These are phyloP conservation scores for Juglanconis juglandina DNA, from an alignment of 2,329 filamentous ascomycete species.

Conservation along the genomic window DNA sequence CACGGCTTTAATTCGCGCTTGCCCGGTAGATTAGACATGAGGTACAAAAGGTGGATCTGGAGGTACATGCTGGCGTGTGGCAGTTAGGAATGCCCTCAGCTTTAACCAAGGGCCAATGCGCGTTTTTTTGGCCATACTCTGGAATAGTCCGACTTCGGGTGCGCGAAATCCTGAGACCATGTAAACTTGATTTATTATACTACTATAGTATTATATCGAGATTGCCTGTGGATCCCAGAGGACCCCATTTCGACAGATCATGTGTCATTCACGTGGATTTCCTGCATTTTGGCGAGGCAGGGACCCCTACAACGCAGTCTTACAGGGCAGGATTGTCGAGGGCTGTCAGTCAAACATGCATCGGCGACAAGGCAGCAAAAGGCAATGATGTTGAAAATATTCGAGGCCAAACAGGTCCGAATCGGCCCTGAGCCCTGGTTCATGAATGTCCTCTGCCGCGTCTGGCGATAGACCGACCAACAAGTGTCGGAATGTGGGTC, in stretches of 20 bases:
- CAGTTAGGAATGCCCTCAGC: too few species aligned
- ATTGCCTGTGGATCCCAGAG: not conserved
- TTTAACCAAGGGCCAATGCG: too few species aligned
- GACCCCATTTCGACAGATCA: not conserved
- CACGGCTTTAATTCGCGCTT: not conserved
- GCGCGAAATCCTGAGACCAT: not conserved
- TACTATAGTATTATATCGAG: not conserved
- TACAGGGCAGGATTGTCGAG: not conserved
- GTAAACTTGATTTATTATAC: not conserved
- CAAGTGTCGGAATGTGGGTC: too few species aligned
- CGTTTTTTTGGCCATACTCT: too few species aligned
- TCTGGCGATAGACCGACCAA: too few species aligned
- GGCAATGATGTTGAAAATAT: too few species aligned
- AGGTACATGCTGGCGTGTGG: too few species aligned
- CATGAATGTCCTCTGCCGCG: too few species aligned
- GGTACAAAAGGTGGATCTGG: too few species aligned
- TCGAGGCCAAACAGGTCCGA: too few species aligned
- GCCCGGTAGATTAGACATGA: too few species aligned
- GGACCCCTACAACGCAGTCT: not conserved
- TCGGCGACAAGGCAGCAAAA: not conserved
- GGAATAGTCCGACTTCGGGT: not conserved
- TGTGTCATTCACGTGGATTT: not conserved
- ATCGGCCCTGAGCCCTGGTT: too few species aligned
- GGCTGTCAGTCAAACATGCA: not conserved
- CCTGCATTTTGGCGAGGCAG: not conserved